A percentile compares a stretch with the other conserved stretches of the same genome.
Evolutionary conservation across 306 rosid genomes (phyloP).

Genomic region (Lagenaria siceraria): DNA sequence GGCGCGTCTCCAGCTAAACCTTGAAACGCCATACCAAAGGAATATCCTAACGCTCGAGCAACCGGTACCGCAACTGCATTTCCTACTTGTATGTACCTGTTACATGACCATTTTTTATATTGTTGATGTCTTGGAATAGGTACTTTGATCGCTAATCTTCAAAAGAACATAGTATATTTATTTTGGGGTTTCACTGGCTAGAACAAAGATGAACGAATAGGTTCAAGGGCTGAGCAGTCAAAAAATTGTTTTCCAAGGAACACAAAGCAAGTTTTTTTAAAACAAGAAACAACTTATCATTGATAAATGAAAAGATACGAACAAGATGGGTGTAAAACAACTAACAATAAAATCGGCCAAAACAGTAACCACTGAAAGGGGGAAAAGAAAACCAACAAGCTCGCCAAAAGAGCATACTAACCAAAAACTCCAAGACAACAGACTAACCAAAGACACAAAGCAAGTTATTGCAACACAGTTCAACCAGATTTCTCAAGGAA

Average conservation of each 20-base stretch:
- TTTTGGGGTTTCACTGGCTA: neutral
- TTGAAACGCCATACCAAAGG: constrained; percentile 46
- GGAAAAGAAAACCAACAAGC: too few species aligned
- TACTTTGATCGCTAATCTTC: neutral
- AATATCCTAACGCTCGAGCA: constrained; percentile 57
- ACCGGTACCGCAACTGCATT: constrained; percentile 91
- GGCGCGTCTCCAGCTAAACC: constrained; percentile 21
- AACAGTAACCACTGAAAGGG: too few species aligned
- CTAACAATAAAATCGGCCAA: too few species aligned
- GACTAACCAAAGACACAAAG: neutral
- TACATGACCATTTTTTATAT: neutral
- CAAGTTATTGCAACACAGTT: neutral
- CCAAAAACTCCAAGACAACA: neutral
- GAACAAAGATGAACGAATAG: neutral
- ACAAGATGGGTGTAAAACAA: too few species aligned
- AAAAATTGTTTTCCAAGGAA: neutral
- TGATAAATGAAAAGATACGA: too few species aligned
- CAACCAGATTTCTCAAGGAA: neutral
- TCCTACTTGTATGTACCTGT: constrained; percentile 79
- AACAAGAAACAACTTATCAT: too few species aligned
- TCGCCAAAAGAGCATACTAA: too few species aligned
- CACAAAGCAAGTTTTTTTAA: neutral
- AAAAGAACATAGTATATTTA: neutral
- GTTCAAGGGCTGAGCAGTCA: neutral
- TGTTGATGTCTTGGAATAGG: neutral